A percentile compares a stretch with the other conserved stretches of the same genome.
These are phyloP conservation scores for Pholiota molesta DNA, from an alignment of 768 basidiomycete species.

Conservation along the genomic window DNA sequence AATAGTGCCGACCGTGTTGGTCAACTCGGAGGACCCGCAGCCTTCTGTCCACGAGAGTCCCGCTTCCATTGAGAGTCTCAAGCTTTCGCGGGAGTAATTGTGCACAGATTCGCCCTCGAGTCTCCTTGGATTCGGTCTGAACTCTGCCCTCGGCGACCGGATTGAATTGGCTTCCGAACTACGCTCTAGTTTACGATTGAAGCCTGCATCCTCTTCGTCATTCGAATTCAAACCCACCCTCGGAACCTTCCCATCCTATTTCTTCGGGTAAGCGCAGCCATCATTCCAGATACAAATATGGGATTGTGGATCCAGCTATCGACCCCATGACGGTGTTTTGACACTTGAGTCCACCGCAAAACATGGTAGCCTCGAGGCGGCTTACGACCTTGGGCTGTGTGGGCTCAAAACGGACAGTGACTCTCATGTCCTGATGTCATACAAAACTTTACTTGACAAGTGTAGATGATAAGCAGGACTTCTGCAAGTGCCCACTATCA, in stretches of 20 bases:
- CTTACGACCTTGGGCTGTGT: not conserved
- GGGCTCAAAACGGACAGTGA: not conserved
- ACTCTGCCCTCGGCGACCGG: not conserved
- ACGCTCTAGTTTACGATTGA: not conserved
- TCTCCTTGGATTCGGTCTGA: not conserved
- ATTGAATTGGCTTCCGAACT: not conserved
- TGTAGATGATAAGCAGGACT: not conserved
- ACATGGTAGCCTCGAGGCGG: conserved; percentile 22
- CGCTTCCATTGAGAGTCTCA: conserved; percentile 28
- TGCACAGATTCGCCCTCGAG: not conserved
- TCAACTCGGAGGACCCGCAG: conserved; percentile 35
- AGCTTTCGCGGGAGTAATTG: conserved; percentile 16
- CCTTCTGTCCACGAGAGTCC: conserved; percentile 42
- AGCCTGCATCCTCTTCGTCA: not conserved
- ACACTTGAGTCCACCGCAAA: conserved; percentile 7
- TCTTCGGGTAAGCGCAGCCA: not conserved
- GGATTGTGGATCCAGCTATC: not conserved
- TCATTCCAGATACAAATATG: not conserved
- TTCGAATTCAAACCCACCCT: not conserved
- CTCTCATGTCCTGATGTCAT: conserved; percentile 1
- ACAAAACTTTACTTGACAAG: conserved; percentile 1
- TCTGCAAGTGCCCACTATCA: not conserved
- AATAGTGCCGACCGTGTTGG: conserved; percentile 29
- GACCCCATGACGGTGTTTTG: not conserved
- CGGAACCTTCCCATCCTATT: not conserved